A percentile compares a stretch with the other conserved stretches of the same genome.
These are phyloP conservation scores for Parafenestella ontariensis DNA, from an alignment of 2,329 filamentous ascomycete species.

Conservation along the genomic window DNA sequence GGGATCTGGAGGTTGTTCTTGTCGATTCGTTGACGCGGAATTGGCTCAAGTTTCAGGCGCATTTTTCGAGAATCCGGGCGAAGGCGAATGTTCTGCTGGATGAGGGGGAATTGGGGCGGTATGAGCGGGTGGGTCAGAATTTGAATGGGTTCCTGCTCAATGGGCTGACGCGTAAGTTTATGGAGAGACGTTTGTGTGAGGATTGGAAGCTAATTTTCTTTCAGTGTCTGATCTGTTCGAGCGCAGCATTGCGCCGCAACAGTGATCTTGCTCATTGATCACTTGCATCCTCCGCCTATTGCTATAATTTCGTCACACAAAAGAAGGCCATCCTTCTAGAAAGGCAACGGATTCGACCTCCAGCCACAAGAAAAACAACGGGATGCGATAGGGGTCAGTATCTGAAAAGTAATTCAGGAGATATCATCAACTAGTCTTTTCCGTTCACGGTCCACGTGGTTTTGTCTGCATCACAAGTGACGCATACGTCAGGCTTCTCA, in stretches of 20 bases:
- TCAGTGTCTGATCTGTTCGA: constrained; percentile 20
- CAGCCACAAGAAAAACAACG: too few relatives aligned
- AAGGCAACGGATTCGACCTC: too few relatives aligned
- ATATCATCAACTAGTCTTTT: too few relatives aligned
- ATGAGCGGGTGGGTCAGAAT: constrained; percentile 7
- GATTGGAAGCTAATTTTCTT: constrained; percentile 1
- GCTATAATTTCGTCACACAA: neutral
- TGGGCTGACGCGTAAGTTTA: constrained; percentile 17
- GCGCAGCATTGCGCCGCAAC: constrained; percentile 7
- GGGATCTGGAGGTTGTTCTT: constrained; percentile 19
- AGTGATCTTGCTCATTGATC: neutral
- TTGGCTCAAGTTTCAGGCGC: constrained; percentile 26
- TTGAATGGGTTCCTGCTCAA: constrained; percentile 24
- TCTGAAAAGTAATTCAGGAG: too few relatives aligned
- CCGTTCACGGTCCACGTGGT: too few relatives aligned
- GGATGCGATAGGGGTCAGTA: too few relatives aligned
- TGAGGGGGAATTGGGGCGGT: constrained; percentile 7
- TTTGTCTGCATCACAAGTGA: too few relatives aligned
- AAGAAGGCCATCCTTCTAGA: too few relatives aligned
- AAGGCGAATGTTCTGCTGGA: constrained; percentile 18
- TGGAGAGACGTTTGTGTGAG: neutral
- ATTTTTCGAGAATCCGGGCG: constrained; percentile 15
- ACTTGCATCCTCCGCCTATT: neutral
- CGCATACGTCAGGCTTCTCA: too few relatives aligned
- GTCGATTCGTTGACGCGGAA: constrained; percentile 24